phyloP scores from a whole-genome alignment of 2,329 filamentous ascomycete species.

The Fusarium sambucinum region DNA sequence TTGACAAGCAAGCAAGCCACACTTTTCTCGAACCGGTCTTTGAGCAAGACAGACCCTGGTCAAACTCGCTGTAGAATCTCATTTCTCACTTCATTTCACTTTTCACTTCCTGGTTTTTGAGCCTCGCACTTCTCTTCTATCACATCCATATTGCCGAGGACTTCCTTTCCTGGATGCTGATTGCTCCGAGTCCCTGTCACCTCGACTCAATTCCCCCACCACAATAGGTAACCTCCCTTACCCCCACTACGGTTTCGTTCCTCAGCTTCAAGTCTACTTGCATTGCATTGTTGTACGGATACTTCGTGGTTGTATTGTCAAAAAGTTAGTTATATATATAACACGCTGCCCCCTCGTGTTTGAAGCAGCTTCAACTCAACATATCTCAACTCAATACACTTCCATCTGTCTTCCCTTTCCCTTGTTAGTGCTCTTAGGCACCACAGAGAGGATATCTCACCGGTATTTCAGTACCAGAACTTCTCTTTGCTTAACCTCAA shows the following conservation, averaged over 20 bases:
- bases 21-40: slow-evolving; percentile 15
- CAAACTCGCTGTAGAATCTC: slow-evolving; percentile 30
- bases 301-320: background rate
- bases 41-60: slow-evolving; percentile 17
- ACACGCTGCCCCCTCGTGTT: slow-evolving; percentile 17
- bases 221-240: background rate
- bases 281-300: background rate
- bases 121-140: slow-evolving; percentile 18
- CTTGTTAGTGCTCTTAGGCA: slow-evolving; percentile 32
- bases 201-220: slow-evolving; percentile 7
- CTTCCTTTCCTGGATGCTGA: slow-evolving; percentile 27
- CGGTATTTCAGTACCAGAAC: slow-evolving; percentile 12
- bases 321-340: slow-evolving; percentile 26
- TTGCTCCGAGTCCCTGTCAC: slow-evolving; percentile 29
- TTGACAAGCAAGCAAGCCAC: slow-evolving; percentile 13
- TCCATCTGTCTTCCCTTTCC: background rate
- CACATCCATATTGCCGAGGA: slow-evolving; percentile 10
- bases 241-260: background rate
- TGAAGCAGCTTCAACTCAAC: slow-evolving; percentile 10
- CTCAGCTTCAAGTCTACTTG: background rate
- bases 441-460: slow-evolving; percentile 10
- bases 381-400: slow-evolving; percentile 11
- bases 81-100: slow-evolving; percentile 27
- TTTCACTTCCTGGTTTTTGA: slow-evolving; percentile 35
- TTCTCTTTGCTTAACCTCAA: slow-evolving; percentile 11